phyloP scores from a whole-genome alignment of 106 monocot species.

The Dioscorea alata region DNA sequence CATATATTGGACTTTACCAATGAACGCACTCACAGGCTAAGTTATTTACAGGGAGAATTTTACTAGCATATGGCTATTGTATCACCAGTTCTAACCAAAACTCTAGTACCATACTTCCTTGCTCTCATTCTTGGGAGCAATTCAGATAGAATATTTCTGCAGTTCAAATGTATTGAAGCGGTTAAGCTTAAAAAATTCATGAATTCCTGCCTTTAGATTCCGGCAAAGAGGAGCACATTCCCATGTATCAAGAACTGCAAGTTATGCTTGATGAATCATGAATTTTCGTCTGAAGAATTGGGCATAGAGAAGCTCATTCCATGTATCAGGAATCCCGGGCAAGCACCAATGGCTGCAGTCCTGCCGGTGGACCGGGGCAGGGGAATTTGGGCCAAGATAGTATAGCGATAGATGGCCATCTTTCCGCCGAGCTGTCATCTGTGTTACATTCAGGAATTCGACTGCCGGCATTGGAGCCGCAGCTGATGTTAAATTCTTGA shows the following conservation, averaged over 20 bases:
- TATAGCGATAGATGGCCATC: conserved; percentile 43
- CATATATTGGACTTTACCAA: too few relatives aligned
- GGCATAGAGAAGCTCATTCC: conserved; percentile 46
- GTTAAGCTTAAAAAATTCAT: not conserved
- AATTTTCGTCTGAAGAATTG: conserved; percentile 6
- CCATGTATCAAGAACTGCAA: conserved; percentile 39
- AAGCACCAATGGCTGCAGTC: conserved; percentile 61
- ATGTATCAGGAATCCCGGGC: conserved; percentile 41
- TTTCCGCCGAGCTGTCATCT: conserved; percentile 34
- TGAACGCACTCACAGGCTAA: too few relatives aligned
- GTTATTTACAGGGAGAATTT: too few relatives aligned
- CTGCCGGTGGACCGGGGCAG: conserved; percentile 29
- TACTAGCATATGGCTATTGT: too few relatives aligned
- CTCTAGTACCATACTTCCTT: too few relatives aligned
- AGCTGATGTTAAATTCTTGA: conserved; percentile 2
- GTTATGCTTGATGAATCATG: not conserved
- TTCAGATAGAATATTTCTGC: too few relatives aligned
- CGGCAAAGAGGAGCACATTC: conserved; percentile 37
- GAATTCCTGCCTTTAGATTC: conserved; percentile 4
- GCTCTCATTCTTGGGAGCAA: too few relatives aligned
- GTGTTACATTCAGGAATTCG: conserved; percentile 28
- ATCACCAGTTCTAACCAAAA: too few relatives aligned
- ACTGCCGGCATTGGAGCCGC: not conserved
- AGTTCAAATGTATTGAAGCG: too few relatives aligned
- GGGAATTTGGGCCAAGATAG: conserved; percentile 24